Percentiles rank a stretch among this genome's conserved stretches.
Conservation (phyloP, 2,329 filamentous ascomycete genomes). For the Colletotrichum tropicale region DNA sequence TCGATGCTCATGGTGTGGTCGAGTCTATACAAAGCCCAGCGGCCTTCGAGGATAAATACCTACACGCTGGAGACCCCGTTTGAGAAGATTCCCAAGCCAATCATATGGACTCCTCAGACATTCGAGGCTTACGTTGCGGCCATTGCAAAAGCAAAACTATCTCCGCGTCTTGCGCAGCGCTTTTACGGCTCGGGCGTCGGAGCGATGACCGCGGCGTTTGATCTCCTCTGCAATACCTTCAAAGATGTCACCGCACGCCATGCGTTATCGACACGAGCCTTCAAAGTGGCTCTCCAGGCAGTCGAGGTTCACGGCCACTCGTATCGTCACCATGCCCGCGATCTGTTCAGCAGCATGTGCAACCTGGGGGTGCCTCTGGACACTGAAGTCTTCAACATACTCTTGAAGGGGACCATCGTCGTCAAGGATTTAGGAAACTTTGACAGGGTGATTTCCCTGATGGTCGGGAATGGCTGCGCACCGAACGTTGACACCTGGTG, state of each 20-base stretch:
- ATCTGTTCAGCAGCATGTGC: slow-evolving; percentile 41
- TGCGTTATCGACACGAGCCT: slow-evolving; percentile 40
- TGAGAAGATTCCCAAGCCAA: slow-evolving; percentile 42
- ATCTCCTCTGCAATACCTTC: slow-evolving; percentile 43
- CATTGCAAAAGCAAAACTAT: slow-evolving; percentile 42
- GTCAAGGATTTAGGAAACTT: slow-evolving; percentile 48
- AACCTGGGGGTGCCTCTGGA: slow-evolving; percentile 45
- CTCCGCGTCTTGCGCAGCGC: slow-evolving; percentile 31
- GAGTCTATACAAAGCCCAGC: background rate
- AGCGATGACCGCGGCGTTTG: slow-evolving; percentile 42
- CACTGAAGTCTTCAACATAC: slow-evolving; percentile 51
- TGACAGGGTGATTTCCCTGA: slow-evolving; percentile 40
- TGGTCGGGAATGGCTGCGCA: slow-evolving; percentile 40
- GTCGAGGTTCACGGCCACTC: slow-evolving; percentile 33
- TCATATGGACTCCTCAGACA: slow-evolving; percentile 43
- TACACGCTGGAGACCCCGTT: slow-evolving; percentile 26
- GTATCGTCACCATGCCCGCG: slow-evolving; percentile 27
- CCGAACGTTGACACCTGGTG: slow-evolving; percentile 54
- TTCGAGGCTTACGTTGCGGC: slow-evolving; percentile 47
- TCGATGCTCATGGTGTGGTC: background rate
- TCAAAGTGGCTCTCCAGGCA: slow-evolving; percentile 50
- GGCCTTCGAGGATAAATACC: background rate
- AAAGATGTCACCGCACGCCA: slow-evolving; percentile 34
- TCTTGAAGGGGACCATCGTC: slow-evolving; percentile 45
- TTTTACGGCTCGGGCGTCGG: slow-evolving; percentile 37